These are phyloP conservation scores for Eragrostis tef DNA, from an alignment of 202 grass and related monocot genomes.

Conservation along the genomic window DNA sequence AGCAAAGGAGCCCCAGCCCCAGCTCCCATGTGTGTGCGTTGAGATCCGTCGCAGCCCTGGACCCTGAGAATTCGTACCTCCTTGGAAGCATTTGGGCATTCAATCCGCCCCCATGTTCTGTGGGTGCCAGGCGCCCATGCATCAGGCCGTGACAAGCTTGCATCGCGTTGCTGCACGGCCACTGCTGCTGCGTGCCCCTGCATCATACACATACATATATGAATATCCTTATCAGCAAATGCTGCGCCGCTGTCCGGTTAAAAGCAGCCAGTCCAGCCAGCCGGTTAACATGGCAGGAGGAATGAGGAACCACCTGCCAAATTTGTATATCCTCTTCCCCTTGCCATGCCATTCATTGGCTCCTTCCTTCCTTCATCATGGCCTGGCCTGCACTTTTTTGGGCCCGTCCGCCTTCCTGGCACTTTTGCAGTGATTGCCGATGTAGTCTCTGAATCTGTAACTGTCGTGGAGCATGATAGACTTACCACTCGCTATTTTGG, in stretches of 20 bases:
- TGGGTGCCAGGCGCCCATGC: slow-evolving; percentile 38
- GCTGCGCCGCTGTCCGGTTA: slow-evolving; percentile 48
- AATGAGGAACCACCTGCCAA: neutral
- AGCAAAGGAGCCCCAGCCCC: neutral
- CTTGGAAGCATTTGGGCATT: slow-evolving; percentile 55
- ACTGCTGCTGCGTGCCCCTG: neutral
- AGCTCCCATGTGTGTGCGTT: slow-evolving; percentile 42
- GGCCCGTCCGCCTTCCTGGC: slow-evolving; percentile 2
- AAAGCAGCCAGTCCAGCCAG: slow-evolving; percentile 16
- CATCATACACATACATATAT: neutral
- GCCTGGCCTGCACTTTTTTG: slow-evolving; percentile 19
- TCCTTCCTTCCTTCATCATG: neutral
- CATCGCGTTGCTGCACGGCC: neutral
- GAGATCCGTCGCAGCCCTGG: neutral
- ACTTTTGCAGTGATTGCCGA: slow-evolving; percentile 19
- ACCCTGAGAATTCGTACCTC: slow-evolving; percentile 14
- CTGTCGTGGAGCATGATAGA: neutral
- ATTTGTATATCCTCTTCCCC: slow-evolving; percentile 28
- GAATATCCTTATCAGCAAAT: slow-evolving; percentile 30
- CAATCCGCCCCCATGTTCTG: slow-evolving; percentile 55
- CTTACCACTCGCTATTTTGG: neutral
- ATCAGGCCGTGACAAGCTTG: neutral
- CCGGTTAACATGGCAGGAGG: neutral
- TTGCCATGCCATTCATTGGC: neutral
- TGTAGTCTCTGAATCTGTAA: neutral